Percentiles rank a stretch among this genome's conserved stretches.
Conservation (phyloP, 805 yeast species). For the Sugiyamaella qingdaonensis region DNA sequence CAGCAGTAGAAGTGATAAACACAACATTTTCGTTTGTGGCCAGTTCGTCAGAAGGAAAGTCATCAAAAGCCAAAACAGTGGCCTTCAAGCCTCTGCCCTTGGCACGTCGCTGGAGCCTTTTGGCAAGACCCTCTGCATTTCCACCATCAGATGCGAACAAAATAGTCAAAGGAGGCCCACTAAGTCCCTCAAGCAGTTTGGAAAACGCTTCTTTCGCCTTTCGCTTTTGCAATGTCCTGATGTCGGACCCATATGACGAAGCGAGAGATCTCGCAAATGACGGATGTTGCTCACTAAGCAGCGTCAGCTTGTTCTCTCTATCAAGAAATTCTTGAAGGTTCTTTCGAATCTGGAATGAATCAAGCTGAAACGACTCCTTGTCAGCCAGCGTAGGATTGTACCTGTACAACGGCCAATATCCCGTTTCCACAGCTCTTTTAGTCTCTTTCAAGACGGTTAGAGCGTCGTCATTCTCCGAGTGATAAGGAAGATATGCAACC, state of each 20-base stretch:
- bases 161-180: slow-evolving; percentile 87
- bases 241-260: slow-evolving; percentile 56
- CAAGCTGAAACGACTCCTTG: slow-evolving; percentile 62
- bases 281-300: slow-evolving; percentile 69
- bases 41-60: slow-evolving; percentile 65
- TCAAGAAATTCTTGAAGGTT: slow-evolving; percentile 77
- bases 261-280: slow-evolving; percentile 69
- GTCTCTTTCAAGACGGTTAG: slow-evolving; percentile 78
- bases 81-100: slow-evolving; percentile 73
- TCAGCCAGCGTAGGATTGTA: slow-evolving; percentile 61
- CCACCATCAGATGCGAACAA: slow-evolving; percentile 93
- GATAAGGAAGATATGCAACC: slow-evolving; percentile 82
- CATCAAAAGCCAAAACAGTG: slow-evolving; percentile 65
- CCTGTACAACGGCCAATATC: slow-evolving; percentile 95
- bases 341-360: slow-evolving; percentile 75
- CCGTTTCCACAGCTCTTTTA: slow-evolving; percentile 83
- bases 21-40: slow-evolving; percentile 66
- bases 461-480: slow-evolving; percentile 56
- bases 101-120: slow-evolving; percentile 73
- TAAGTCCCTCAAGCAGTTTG: slow-evolving; percentile 74
- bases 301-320: slow-evolving; percentile 81
- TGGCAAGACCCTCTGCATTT: slow-evolving; percentile 76
- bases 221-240: slow-evolving; percentile 54
- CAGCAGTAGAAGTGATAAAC: slow-evolving; percentile 70
- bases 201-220: slow-evolving; percentile 75